Evolutionary conservation across 2,329 filamentous ascomycete genomes (phyloP).

Genomic region (Beauveria australis): DNA sequence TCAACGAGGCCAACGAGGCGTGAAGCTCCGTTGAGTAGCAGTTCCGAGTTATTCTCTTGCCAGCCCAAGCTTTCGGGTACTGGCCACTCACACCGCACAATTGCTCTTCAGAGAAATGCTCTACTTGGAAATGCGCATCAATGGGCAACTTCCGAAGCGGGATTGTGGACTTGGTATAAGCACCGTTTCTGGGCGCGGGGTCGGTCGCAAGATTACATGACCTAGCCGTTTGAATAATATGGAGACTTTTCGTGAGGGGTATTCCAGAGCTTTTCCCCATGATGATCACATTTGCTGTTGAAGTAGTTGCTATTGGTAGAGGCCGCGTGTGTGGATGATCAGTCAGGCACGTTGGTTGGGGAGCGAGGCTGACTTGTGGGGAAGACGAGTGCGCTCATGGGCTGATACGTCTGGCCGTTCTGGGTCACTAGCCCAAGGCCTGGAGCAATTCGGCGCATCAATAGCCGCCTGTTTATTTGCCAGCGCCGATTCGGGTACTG

Average conservation of each 20-base stretch:
- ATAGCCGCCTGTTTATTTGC: background rate
- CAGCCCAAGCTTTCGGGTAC: background rate
- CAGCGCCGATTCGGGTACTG: background rate
- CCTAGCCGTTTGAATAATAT: too few relatives aligned
- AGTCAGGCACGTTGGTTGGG: background rate
- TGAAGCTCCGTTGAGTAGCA: background rate
- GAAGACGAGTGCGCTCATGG: background rate
- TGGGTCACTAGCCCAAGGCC: background rate
- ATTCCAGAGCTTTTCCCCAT: background rate
- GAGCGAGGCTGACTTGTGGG: background rate
- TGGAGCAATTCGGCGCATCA: slow-evolving; percentile 2
- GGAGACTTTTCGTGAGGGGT: background rate
- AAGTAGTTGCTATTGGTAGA: background rate
- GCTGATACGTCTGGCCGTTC: background rate
- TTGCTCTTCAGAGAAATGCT: background rate
- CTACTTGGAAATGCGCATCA: background rate
- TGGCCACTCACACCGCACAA: background rate
- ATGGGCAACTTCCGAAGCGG: background rate
- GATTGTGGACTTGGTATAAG: background rate
- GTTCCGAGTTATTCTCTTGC: slow-evolving; percentile 6
- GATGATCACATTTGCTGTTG: too few relatives aligned
- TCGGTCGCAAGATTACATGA: background rate
- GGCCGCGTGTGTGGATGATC: background rate
- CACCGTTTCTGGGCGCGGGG: slow-evolving; percentile 2
- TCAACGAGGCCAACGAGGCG: background rate